Evolutionary conservation across 176 grass and related monocot species (phyloP).

Genomic region (Oryza officinalis): DNA sequence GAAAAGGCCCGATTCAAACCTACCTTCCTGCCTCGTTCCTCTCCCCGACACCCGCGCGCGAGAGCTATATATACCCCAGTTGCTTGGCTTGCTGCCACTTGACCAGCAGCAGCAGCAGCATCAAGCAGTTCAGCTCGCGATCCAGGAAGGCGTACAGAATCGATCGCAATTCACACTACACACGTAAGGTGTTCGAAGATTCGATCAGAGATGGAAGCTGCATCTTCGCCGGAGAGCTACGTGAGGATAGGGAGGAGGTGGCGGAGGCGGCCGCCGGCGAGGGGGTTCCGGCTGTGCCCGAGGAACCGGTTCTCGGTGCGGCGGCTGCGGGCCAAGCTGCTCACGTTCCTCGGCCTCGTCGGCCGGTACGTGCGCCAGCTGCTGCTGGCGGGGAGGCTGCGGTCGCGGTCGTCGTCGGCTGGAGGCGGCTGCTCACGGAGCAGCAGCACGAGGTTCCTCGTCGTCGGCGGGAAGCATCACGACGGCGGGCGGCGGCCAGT

Average conservation of each 20-base stretch:
- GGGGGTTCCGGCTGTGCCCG: constrained; percentile 61
- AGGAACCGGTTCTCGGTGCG: constrained; percentile 58
- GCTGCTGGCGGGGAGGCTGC: constrained; percentile 27
- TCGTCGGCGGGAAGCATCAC: neutral
- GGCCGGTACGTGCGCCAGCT: constrained; percentile 51
- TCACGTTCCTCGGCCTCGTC: constrained; percentile 47
- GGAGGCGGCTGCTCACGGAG: constrained; percentile 15
- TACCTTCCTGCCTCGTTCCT: constrained; percentile 65
- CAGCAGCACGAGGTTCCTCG: constrained; percentile 46
- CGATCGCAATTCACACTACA: neutral
- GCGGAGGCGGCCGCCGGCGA: constrained; percentile 10
- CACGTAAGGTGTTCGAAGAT: neutral
- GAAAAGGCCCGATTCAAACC: constrained; percentile 49
- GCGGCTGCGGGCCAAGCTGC: constrained; percentile 50
- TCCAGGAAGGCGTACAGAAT: neutral
- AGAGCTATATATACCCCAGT: neutral
- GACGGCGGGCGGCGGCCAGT: neutral
- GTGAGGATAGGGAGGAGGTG: constrained; percentile 36
- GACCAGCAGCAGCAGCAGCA: neutral
- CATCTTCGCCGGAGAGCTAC: constrained; percentile 34
- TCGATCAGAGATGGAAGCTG: neutral
- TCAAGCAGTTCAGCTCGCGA: neutral
- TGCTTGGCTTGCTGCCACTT: constrained; percentile 9
- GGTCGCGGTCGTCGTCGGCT: neutral
- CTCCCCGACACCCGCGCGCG: constrained; percentile 6